Conservation (phyloP, 495 filamentous ascomycete genomes). For the Aspergillus taichungensis region DNA sequence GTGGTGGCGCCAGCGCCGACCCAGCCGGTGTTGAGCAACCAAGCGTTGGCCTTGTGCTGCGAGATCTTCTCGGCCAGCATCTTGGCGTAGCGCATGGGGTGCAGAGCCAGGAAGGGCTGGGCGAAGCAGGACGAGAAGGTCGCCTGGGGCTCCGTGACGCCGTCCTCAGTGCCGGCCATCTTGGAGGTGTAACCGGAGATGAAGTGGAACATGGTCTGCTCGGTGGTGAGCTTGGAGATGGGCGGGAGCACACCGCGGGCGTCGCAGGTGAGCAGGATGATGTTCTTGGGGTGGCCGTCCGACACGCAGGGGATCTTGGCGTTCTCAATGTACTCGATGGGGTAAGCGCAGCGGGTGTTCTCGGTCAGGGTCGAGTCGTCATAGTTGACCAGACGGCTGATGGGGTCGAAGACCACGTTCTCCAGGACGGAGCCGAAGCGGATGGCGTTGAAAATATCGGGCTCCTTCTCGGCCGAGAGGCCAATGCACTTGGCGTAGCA, state of each 20-base stretch:
- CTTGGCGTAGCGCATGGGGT: conserved; percentile 97
- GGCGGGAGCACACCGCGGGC: conserved; percentile 95
- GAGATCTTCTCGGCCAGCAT: conserved; percentile 99
- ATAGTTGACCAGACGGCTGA: conserved; percentile 85
- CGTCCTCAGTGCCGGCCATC: conserved; percentile 98
- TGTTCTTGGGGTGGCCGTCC: conserved; percentile 85
- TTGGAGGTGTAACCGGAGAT: conserved; percentile 99
- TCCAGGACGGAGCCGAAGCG: conserved; percentile 94
- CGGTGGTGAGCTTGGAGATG: conserved; percentile 91
- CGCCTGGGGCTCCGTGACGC: conserved; percentile 90
- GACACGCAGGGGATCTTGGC: conserved; percentile 95
- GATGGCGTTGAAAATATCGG: conserved; percentile 96
- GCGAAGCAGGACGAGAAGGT: conserved; percentile 99
- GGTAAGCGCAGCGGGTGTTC: conserved; percentile 97
- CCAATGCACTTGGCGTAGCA: conserved; percentile 99
- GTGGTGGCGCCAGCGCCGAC: conserved; percentile 91
- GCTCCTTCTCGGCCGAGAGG: conserved; percentile 96
- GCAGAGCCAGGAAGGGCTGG: conserved; percentile 95
- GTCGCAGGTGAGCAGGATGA: conserved; percentile 96
- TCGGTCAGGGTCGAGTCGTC: conserved; percentile 92
- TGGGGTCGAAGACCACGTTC: conserved; percentile 95
- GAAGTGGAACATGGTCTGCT: conserved; percentile 99
- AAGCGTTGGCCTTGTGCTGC: conserved; percentile 90
- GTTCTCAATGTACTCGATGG: conserved; percentile 97
- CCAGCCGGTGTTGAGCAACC: conserved; percentile 99